These are phyloP conservation scores for Elongisporangium prolatum DNA, from an alignment of 352 stramenopile genomes.

Conservation along the genomic window DNA sequence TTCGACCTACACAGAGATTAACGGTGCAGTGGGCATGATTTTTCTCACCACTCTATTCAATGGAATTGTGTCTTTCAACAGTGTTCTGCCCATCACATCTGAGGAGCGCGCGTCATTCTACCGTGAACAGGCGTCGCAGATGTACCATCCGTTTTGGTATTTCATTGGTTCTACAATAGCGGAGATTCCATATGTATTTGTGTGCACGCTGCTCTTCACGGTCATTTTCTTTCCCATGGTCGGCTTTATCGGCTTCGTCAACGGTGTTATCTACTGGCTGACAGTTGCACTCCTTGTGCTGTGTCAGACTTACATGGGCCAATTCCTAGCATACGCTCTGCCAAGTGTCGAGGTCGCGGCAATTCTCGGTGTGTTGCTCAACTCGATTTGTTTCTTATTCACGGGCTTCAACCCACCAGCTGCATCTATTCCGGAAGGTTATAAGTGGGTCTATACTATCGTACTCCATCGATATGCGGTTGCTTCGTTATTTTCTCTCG, in stretches of 20 bases:
- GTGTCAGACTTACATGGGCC: conserved; percentile 31
- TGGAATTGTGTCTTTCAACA: conserved; percentile 66
- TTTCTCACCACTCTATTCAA: conserved; percentile 81
- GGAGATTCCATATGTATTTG: conserved; percentile 21
- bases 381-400: conserved; percentile 59
- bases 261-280: conserved; percentile 29
- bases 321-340: conserved; percentile 23
- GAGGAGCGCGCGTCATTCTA: conserved; percentile 86
- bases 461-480: conserved; percentile 23
- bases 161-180: conserved; percentile 35
- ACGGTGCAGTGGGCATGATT: conserved; percentile 58
- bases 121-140: conserved; percentile 72
- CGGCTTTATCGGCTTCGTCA: conserved; percentile 22
- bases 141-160: conserved; percentile 71
- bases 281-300: conserved; percentile 29
- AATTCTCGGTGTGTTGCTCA: conserved; percentile 28
- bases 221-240: conserved; percentile 14
- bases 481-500: conserved; percentile 14
- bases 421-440: conserved; percentile 28
- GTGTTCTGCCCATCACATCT: conserved; percentile 60
- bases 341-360: conserved; percentile 30
- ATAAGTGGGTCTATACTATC: conserved; percentile 45
- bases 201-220: conserved; percentile 15
- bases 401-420: conserved; percentile 51
- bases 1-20: conserved; percentile 31